A percentile compares a stretch with the other conserved stretches of the same genome.
Conservation (phyloP, 2,329 filamentous ascomycete species). For the Huntiella bhutanensis region DNA sequence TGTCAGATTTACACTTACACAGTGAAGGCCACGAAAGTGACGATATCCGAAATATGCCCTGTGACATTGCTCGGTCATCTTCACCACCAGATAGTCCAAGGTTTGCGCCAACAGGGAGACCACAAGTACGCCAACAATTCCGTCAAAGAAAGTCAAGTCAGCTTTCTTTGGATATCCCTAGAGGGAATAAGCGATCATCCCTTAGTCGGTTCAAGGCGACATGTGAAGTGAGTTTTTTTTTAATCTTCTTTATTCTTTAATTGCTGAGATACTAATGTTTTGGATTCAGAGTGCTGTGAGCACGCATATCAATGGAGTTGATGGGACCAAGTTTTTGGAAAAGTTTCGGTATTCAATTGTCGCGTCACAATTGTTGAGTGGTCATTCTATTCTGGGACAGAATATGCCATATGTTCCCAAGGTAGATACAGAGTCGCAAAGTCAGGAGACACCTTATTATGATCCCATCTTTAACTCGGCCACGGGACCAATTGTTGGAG, state of each 20-base stretch:
- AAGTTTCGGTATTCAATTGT: conserved; percentile 87
- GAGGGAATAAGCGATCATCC: conserved; percentile 19
- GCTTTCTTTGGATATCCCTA: conserved; percentile 23
- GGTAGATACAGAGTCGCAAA: not conserved
- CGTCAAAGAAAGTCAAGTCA: conserved; percentile 27
- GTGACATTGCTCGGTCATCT: conserved; percentile 19
- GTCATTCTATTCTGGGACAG: conserved; percentile 34
- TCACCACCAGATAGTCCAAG: conserved; percentile 30
- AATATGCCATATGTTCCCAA: conserved; percentile 9
- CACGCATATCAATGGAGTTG: conserved; percentile 52
- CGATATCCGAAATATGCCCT: conserved; percentile 12
- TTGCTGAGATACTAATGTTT: not conserved
- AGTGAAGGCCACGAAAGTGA: conserved; percentile 15
- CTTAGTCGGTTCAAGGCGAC: conserved; percentile 28
- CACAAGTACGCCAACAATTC: conserved; percentile 33
- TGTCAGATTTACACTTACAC: conserved; percentile 16
- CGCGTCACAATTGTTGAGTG: conserved; percentile 71
- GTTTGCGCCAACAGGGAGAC: conserved; percentile 38
- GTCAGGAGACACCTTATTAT: not conserved
- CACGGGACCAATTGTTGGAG: conserved; percentile 40
- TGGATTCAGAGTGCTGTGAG: conserved; percentile 43
- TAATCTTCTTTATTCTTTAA: conserved; percentile 4
- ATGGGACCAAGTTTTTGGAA: conserved; percentile 74
- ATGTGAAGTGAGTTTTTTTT: conserved; percentile 28
- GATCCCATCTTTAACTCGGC: conserved; percentile 22